Conservation (phyloP, 345 rosid species). For the Diplotaxis tenuifolia region DNA sequence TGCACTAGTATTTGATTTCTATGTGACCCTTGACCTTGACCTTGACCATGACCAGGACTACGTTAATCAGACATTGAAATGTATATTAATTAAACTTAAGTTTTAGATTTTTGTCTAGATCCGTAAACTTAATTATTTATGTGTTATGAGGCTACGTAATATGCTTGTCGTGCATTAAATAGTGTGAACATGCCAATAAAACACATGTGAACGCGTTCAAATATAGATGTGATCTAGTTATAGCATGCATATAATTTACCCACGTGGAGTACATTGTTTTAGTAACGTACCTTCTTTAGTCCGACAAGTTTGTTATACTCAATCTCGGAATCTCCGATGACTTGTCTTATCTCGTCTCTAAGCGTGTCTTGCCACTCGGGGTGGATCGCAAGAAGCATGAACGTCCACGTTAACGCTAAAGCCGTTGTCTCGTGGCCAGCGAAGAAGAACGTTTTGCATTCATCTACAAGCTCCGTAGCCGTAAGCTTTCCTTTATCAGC, state of each 20-base stretch:
- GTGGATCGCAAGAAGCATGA: constrained; percentile 71
- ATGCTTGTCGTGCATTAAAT: background rate
- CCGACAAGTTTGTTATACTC: constrained; percentile 67
- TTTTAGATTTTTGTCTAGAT: background rate
- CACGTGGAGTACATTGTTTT: constrained; percentile 31
- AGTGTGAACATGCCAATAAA: constrained; percentile 13
- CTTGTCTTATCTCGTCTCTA: constrained; percentile 72
- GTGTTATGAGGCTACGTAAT: background rate
- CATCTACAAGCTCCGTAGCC: constrained; percentile 66
- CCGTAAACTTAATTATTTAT: background rate
- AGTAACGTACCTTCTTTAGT: constrained; percentile 72
- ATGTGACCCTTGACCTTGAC: constrained; percentile 25
- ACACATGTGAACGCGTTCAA: constrained; percentile 8
- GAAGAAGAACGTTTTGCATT: constrained; percentile 95
- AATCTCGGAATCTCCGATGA: constrained; percentile 53
- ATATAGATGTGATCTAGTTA: background rate
- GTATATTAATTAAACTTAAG: background rate
- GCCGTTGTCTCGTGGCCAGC: constrained; percentile 97
- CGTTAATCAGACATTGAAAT: background rate
- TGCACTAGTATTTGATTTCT: background rate
- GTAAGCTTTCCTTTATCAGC: constrained; percentile 46
- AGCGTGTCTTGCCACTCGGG: constrained; percentile 77
- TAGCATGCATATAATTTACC: constrained; percentile 17
- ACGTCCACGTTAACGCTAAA: constrained; percentile 77
- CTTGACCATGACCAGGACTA: background rate